phyloP scores from a whole-genome alignment of 2,329 filamentous ascomycete genomes.

The Zymoseptoria ardabiliae region DNA sequence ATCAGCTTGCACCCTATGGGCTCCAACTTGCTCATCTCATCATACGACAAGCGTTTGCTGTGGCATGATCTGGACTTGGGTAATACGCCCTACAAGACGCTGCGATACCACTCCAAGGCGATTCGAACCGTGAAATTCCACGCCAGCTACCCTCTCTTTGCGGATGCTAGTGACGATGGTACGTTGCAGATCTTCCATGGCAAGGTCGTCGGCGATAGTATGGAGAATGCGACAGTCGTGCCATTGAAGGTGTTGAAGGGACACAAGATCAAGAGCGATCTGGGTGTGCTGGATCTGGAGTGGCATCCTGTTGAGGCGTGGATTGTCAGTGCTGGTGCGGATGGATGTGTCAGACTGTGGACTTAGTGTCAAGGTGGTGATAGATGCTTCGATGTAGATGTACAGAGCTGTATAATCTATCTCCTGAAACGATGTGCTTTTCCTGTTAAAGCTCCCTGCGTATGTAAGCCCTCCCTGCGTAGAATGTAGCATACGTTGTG shows the following conservation, averaged over 20 bases:
- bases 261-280: conserved; percentile 74
- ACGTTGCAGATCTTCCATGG: conserved; percentile 94
- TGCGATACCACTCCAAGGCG: conserved; percentile 88
- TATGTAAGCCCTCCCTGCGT: background rate
- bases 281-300: conserved; percentile 88
- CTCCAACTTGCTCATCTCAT: conserved; percentile 88
- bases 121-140: conserved; percentile 88
- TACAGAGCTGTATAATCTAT: background rate
- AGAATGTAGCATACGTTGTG: background rate
- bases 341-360: conserved; percentile 89
- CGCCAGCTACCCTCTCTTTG: conserved; percentile 71
- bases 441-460: background rate
- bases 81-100: conserved; percentile 85
- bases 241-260: conserved; percentile 89
- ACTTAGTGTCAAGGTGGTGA: conserved; percentile 31
- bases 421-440: background rate
- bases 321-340: conserved; percentile 88
- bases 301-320: conserved; percentile 95
- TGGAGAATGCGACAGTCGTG: conserved; percentile 95
- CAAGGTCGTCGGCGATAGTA: conserved; percentile 85
- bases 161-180: conserved; percentile 90
- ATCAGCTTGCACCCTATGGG: conserved; percentile 91
- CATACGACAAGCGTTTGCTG: conserved; percentile 85
- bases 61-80: conserved; percentile 97
- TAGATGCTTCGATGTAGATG: background rate